Conservation (phyloP, 345 rosid genomes). For the Jatropha curcas region DNA sequence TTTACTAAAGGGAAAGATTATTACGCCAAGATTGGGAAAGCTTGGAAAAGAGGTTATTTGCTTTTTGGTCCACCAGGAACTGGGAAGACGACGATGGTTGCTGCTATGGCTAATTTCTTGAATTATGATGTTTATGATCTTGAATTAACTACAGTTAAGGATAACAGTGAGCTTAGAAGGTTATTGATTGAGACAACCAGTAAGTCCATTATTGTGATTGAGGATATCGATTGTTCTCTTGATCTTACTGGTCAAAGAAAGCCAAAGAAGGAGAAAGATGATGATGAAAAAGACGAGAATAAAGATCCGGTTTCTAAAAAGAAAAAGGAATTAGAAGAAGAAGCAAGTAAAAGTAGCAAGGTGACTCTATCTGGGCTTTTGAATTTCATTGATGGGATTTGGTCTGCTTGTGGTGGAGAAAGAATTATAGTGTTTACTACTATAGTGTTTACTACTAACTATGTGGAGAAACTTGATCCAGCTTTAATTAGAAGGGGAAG, state of each 20-base stretch:
- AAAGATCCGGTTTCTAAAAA: background rate
- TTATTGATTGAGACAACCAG: slow-evolving; percentile 5
- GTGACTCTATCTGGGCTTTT: slow-evolving; percentile 12
- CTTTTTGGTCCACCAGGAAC: slow-evolving; percentile 32
- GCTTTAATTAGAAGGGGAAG: slow-evolving; percentile 21
- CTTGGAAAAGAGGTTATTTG: slow-evolving; percentile 26
- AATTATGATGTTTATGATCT: slow-evolving; percentile 31
- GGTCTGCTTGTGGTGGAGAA: slow-evolving; percentile 26
- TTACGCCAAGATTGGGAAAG: slow-evolving; percentile 2
- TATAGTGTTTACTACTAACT: slow-evolving; percentile 21
- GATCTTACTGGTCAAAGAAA: slow-evolving; percentile 22
- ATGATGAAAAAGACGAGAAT: background rate
- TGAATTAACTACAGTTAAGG: slow-evolving; percentile 15
- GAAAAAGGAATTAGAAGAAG: background rate
- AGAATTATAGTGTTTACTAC: slow-evolving; percentile 17
- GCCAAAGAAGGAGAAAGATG: background rate
- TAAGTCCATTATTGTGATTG: slow-evolving; percentile 12
- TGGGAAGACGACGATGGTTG: slow-evolving; percentile 33
- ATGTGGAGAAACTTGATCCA: slow-evolving; percentile 22
- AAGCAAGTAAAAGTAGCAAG: background rate
- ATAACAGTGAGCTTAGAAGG: slow-evolving; percentile 16
- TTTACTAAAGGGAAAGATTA: background rate
- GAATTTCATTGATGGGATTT: slow-evolving; percentile 21
- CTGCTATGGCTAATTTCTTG: slow-evolving; percentile 31
- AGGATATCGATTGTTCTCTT: slow-evolving; percentile 20